These are phyloP conservation scores for Halophytophthora polymorphica DNA, from an alignment of 352 stramenopile genomes.

Conservation along the genomic window DNA sequence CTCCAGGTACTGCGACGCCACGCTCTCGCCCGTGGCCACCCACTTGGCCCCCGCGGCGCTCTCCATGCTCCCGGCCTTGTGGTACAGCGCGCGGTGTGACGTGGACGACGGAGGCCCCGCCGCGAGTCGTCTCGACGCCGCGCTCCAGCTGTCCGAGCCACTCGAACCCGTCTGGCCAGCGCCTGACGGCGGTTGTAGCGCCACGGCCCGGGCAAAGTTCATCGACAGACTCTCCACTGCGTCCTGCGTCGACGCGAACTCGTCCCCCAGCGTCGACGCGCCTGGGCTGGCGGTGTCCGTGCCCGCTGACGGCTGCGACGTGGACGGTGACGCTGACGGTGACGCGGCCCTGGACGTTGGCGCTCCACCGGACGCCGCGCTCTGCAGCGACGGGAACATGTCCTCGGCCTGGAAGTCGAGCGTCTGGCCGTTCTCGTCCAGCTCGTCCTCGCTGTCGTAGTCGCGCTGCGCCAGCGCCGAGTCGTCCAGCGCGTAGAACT, in stretches of 20 bases:
- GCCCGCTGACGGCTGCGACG: slow-evolving; percentile 6
- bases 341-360: no score
- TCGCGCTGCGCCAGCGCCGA: slow-evolving; percentile 37
- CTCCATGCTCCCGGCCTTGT: slow-evolving; percentile 43
- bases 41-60: slow-evolving; percentile 39
- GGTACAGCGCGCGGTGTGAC: slow-evolving; percentile 44
- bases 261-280: slow-evolving; percentile 3
- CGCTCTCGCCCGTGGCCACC: slow-evolving; percentile 58
- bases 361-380: slow-evolving; percentile 15
- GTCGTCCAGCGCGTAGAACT: slow-evolving; percentile 67
- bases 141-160: slow-evolving; percentile 15
- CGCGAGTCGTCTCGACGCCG: slow-evolving; percentile 12
- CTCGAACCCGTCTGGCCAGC: background rate
- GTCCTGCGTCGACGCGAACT: slow-evolving; percentile 24
- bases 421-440: slow-evolving; percentile 31
- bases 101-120: slow-evolving; percentile 13
- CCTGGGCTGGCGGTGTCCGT: slow-evolving; percentile 5
- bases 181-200: slow-evolving; percentile 36
- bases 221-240: slow-evolving; percentile 43
- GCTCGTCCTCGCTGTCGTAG: slow-evolving; percentile 80
- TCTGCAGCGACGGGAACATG: slow-evolving; percentile 75
- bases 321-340: slow-evolving; percentile 5
- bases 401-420: slow-evolving; percentile 72
- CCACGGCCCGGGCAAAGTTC: slow-evolving; percentile 80
- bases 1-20: slow-evolving; percentile 70